Base-by-base conservation (phyloP, 2,329 filamentous ascomycete species). In the Xylariaceae sp. region DNA sequence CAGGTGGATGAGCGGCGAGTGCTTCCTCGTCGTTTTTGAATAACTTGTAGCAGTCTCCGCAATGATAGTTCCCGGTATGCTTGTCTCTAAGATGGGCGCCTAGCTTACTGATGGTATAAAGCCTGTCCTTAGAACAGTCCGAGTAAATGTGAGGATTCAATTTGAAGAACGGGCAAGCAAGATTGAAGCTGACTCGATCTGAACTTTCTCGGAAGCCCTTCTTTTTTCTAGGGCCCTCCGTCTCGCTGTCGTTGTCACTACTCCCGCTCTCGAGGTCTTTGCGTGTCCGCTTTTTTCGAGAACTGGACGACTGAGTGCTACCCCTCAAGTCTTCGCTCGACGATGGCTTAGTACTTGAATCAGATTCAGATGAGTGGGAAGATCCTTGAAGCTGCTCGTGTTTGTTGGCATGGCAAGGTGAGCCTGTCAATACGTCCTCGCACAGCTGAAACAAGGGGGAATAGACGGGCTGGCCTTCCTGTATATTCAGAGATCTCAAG, bases 101-200 rank as follows among this genome's bases (percentile, higher is more conserved):
- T 5, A 18, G 10, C 33, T 42, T 42, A 12, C 45, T 48, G 18
- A 48, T 48, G 6, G 31, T 9, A n/a, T n/a, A 6, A 13, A 22
- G 38, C 12, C 42, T 41, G 11, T 41, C 31, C 4, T 41, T 22
- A 33, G 38, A 12, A 48, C 45, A 48, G 1, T 22, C 16, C 2
- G 38, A 48, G 14, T 48, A 42, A 2, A 48, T 41, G 31, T 41
- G 41, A 16, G 45, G 45, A 14, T 48, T 48, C 5, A 42, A 5
- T 36, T 19, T 48, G 22, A 41, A 42, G n/a, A 48, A 48, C 11
- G 38, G 45, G 9, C 45, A 48, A 33, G 45, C 45, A n/a, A 48
- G 22, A 2, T 39, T n/a, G 9, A 33, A 5, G 10, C 13, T 42
- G n/a, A 22, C 22, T 31, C 28, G 38, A 5, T 13, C 10, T 5